Evolutionary conservation across 306 rosid species (phyloP), one percentile per base, ranked within the genome.

Genomic region (Boehmeria nivea): DNA sequence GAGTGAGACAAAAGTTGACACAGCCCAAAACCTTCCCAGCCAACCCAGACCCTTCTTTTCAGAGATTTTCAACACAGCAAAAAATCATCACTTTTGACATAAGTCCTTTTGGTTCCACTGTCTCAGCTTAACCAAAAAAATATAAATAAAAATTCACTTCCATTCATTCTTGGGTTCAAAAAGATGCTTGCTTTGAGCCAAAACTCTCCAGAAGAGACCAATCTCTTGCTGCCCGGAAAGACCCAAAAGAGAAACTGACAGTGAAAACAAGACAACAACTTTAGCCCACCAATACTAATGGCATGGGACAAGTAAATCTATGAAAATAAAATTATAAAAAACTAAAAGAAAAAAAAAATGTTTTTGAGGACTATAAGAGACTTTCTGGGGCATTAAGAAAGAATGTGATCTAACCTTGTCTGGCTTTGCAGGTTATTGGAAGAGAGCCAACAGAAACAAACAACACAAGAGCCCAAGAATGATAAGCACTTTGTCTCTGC

Each of bases 381-480:
- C n/a, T n/a, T n/a, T n/a, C n/a, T n/a, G n/a, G n/a, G n/a, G n/a
- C n/a, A n/a, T n/a, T n/a, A n/a, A 76, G 61, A 61, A 63, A 64
- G 74, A 73, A 79, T 66, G 78, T 73, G 87, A 83, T 54, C 61
- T 73, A 63, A 43, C 46, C 60, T 77, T 73, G 81, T 72, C 70
- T 71, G 76, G 61, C n/a, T 57, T 72, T 52, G 76, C 54, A 55
- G 74, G 66, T 68, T 40, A 19, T 8, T 31, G 65, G 55, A 51
- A n/a, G 6, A 25, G 67, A 72, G 60, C 59, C 54, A 71, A 60
- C 85, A 73, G 21, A 75, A 75, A 61, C 67, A 75, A 40, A 48
- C 15, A 48, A 48, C 53, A 48, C 1, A 24, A 49, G n/a, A 50
- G n/a, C 61, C 43, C 27, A 72, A 33, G 73, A 38, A 40, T 40